Percentiles rank a stretch among this genome's conserved stretches.
phyloP scores from a whole-genome alignment of 139 green algal species.

The Coelastrella sp. region DNA sequence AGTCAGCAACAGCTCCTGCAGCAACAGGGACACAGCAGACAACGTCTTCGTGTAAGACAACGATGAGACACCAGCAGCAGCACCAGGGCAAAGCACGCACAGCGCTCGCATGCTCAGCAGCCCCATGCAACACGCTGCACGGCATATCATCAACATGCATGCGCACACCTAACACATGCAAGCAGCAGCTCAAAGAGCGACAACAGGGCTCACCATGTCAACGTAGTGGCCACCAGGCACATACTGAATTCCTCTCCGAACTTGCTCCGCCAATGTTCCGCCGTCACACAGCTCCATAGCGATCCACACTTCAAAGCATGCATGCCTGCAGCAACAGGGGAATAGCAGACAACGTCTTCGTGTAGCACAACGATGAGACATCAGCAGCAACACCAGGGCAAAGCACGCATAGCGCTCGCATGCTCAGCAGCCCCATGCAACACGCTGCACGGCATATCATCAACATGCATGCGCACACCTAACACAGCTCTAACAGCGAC shows the following conservation, averaged over 20 bases:
- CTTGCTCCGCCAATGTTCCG: conserved; percentile 37
- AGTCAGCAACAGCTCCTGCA: conserved; percentile 31
- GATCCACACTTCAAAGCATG: conserved; percentile 48
- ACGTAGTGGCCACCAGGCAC: background rate
- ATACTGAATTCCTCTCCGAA: conserved; percentile 22
- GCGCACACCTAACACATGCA: background rate
- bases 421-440: background rate
- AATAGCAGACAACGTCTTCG: background rate
- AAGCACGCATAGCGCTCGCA: no score
- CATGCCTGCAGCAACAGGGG: background rate
- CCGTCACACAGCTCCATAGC: conserved; percentile 49
- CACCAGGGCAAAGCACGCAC: no score
- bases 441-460: background rate
- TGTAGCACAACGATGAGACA: no score
- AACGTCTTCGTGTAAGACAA: no score
- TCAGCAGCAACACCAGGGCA: no score
- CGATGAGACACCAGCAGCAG: no score
- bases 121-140: background rate
- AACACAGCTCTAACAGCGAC: background rate
- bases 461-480: no score
- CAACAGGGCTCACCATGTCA: conserved; percentile 19
- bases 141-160: no score
- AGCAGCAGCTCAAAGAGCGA: background rate
- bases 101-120: background rate
- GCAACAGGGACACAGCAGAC: background rate